Base-by-base conservation (phyloP, 2,329 filamentous ascomycete genomes). In the Pseudocercospora fijiensis region DNA sequence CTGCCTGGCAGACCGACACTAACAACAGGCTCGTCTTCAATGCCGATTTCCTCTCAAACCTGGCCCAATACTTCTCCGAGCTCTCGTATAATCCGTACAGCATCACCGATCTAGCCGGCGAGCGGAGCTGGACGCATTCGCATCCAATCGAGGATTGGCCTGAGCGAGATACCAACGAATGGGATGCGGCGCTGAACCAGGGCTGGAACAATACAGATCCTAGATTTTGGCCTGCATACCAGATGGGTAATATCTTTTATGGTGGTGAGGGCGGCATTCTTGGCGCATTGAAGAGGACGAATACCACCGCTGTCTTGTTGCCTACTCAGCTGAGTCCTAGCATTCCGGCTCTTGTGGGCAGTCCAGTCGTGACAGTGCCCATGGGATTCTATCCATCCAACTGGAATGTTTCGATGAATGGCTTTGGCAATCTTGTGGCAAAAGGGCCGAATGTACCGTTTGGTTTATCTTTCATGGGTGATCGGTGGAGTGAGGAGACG, bases 401-500 rank as follows among this genome's bases (percentile, higher is more conserved):
- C 28, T 82, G 81, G 5, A 76, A 77, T 0, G 79, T 86, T 2
- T 71, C 75, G 22, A 75, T 74, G 37, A 83, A 84, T 58, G 60
- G 65, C 0, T 77, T 82, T 7, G 82, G 84, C 0, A 79, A 82
- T n/a, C 75, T 89, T 7, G 82, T 86, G 8, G 75, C 76, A 0
- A 78, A 76, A 0, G 86, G 78, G 0, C 86, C 87, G 0, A 84
- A 84, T 18, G 74, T 86, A 1, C 81, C 81, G 2, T 88, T 89
- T 70, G 88, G 88, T 0, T 76, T 91, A 10, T 81, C 81, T 7
- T 90, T 90, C 69, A 77, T 89, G 52, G 89, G 87, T 0, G 75
- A 76, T 2, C 81, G 80, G 56, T 91, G 85, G 78, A 84, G 80
- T 37, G 88, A 91, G 74, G 84, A 83, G 69, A 80, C 76, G 28